These are phyloP conservation scores for Copromyces sp. DNA, from an alignment of 495 filamentous ascomycete genomes.

Conservation along the genomic window DNA sequence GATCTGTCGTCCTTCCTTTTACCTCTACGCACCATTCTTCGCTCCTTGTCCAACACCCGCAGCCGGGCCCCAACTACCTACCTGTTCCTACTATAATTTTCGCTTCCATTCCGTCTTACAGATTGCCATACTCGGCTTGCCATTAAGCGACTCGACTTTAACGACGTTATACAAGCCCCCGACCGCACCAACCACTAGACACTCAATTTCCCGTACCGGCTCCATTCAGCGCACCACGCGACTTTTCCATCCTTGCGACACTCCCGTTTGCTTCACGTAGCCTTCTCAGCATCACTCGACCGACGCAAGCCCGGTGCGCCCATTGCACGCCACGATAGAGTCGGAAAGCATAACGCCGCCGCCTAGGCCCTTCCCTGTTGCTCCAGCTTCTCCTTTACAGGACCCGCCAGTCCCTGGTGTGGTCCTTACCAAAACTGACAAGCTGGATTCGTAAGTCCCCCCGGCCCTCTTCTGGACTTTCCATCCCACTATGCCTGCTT, in stretches of 20 bases:
- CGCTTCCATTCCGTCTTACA: background rate
- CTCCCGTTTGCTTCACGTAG: background rate
- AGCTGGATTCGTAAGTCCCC: conserved; percentile 15
- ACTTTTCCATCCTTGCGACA: background rate
- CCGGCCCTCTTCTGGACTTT: background rate
- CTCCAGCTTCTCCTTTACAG: conserved; percentile 8
- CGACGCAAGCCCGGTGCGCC: background rate
- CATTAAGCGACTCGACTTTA: background rate
- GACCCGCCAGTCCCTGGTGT: conserved; percentile 26
- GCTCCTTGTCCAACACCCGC: background rate
- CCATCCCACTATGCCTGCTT: background rate
- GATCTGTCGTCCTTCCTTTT: background rate
- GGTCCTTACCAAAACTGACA: conserved; percentile 15
- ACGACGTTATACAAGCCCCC: background rate
- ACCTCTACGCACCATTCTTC: background rate
- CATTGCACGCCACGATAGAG: background rate
- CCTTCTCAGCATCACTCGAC: background rate
- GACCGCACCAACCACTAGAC: background rate
- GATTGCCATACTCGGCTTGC: background rate
- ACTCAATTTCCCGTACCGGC: background rate
- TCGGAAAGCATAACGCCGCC: background rate
- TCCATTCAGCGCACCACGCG: background rate
- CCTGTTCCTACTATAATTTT: background rate
- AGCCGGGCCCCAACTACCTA: background rate
- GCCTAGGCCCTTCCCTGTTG: background rate